Percentiles rank a stretch among this genome's conserved stretches.
These are phyloP conservation scores for Myochromella boudieri DNA, from an alignment of 768 basidiomycete species.

Conservation along the genomic window DNA sequence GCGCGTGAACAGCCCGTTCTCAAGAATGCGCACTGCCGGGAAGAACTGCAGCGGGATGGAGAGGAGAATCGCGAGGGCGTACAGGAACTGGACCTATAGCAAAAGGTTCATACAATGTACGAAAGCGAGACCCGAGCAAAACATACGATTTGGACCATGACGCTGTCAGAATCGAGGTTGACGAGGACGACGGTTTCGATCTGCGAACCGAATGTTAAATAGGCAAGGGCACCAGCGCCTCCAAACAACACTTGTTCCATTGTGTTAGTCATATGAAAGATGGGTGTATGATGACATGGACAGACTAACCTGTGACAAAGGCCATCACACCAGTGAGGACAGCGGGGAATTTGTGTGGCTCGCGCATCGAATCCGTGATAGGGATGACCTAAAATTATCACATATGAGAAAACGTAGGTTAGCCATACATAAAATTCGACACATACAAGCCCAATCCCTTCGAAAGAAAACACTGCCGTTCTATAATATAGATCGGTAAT, in stretches of 20 bases:
- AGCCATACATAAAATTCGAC: too few species aligned
- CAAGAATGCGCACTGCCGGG: conserved; percentile 96
- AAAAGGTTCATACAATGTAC: not conserved
- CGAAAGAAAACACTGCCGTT: conserved; percentile 97
- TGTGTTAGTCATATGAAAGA: conserved; percentile 12
- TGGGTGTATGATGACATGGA: not conserved
- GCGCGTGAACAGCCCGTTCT: conserved; percentile 88
- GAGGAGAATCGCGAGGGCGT: conserved; percentile 89
- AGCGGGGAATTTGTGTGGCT: conserved; percentile 89
- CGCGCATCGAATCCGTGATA: conserved; percentile 95
- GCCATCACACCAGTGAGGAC: conserved; percentile 91
- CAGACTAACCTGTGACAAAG: conserved; percentile 62
- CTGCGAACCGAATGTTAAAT: conserved; percentile 82
- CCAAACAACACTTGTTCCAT: conserved; percentile 90
- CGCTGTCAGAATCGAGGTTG: conserved; percentile 82
- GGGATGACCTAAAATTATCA: conserved; percentile 69
- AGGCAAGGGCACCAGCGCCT: conserved; percentile 83
- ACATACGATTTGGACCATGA: conserved; percentile 84
- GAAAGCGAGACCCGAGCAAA: conserved; percentile 18
- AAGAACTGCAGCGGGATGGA: conserved; percentile 95
- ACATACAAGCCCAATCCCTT: conserved; percentile 89
- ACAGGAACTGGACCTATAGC: conserved; percentile 73
- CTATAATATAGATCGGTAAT: conserved; percentile 34
- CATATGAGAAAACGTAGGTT: conserved; percentile 1
- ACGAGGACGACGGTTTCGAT: conserved; percentile 94